Evolutionary conservation across 2,329 filamentous ascomycete species (phyloP).

Genomic region (Neospermospora avenae): DNA sequence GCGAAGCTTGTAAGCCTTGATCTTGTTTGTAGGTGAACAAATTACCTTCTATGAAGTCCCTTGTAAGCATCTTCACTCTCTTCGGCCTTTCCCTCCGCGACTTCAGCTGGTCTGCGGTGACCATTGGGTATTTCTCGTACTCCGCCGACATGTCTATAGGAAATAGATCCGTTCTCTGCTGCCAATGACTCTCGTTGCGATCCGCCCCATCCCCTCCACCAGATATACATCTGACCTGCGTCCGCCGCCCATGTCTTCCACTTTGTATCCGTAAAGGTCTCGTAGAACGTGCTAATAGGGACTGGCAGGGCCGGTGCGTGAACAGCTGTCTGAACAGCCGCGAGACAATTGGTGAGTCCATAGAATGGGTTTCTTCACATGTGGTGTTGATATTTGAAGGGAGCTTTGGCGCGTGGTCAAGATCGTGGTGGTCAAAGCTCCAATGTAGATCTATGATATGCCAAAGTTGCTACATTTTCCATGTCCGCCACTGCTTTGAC

Average conservation of each 20-base stretch:
- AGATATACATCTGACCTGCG: slow-evolving; percentile 36
- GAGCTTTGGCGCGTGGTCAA: slow-evolving; percentile 18
- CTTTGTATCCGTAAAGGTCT: slow-evolving; percentile 31
- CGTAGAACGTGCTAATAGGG: slow-evolving; percentile 42
- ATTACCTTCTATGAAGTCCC: slow-evolving; percentile 93
- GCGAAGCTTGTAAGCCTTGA: slow-evolving; percentile 20
- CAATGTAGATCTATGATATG: slow-evolving; percentile 9
- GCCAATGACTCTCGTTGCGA: slow-evolving; percentile 71
- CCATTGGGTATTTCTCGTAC: slow-evolving; percentile 75
- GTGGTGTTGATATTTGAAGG: slow-evolving; percentile 18
- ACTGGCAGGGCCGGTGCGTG: slow-evolving; percentile 64
- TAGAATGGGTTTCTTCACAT: slow-evolving; percentile 38
- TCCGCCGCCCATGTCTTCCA: slow-evolving; percentile 36
- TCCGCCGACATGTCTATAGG: slow-evolving; percentile 76
- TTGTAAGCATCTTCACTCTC: slow-evolving; percentile 92
- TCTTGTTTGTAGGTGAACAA: slow-evolving; percentile 11
- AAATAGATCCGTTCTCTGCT: slow-evolving; percentile 74
- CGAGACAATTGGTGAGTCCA: slow-evolving; percentile 79
- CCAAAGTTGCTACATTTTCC: background rate
- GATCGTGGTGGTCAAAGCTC: slow-evolving; percentile 39
- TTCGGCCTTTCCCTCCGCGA: slow-evolving; percentile 71
- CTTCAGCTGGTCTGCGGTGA: slow-evolving; percentile 78
- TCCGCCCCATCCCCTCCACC: slow-evolving; percentile 17
- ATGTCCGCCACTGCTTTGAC: background rate
- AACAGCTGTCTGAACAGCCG: slow-evolving; percentile 86